Percentiles rank a stretch among this genome's conserved stretches.
Evolutionary conservation across 2,329 filamentous ascomycete species (phyloP).

Genomic region (Parascedosporium putredinis): DNA sequence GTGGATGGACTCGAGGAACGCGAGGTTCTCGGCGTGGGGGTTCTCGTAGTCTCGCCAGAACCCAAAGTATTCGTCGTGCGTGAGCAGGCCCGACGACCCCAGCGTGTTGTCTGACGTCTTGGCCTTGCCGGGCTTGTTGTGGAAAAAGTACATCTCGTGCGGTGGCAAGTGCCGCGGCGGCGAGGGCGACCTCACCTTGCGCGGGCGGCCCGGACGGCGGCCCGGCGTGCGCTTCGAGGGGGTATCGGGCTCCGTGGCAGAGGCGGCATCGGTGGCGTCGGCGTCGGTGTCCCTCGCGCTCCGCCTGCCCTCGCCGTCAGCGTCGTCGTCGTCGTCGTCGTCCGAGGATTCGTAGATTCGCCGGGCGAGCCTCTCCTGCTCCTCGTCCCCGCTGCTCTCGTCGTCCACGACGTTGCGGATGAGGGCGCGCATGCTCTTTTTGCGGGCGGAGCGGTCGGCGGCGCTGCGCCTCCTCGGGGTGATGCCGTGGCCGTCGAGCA

Average conservation of each 20-base stretch:
- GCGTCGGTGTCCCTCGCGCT: no score
- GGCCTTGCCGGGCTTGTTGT: conserved; percentile 70
- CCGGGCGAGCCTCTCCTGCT: conserved; percentile 56
- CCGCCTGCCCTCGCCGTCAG: no score
- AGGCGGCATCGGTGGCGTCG: conserved; percentile 21
- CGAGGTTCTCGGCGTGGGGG: conserved; percentile 58
- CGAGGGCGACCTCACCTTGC: conserved; percentile 59
- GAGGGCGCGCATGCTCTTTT: conserved; percentile 70
- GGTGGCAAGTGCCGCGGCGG: conserved; percentile 73
- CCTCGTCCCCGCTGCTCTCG: conserved; percentile 59
- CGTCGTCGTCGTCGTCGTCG: conserved; percentile 22
- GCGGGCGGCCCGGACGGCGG: conserved; percentile 29
- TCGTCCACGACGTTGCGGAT: conserved; percentile 61
- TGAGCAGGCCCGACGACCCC: conserved; percentile 62
- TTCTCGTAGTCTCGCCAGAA: conserved; percentile 52
- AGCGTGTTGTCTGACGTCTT: conserved; percentile 86
- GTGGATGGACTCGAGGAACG: conserved; percentile 65
- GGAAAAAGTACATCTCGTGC: conserved; percentile 87
- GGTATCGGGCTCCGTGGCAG: conserved; percentile 21
- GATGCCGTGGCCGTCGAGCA: conserved; percentile 19
- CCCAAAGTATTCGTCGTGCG: conserved; percentile 85
- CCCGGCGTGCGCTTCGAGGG: conserved; percentile 40
- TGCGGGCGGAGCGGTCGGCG: conserved; percentile 74
- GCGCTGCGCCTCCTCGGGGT: conserved; percentile 59
- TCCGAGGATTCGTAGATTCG: conserved; percentile 54